These are phyloP conservation scores for Myriosclerotinia scirpicola DNA, from an alignment of 2,329 filamentous ascomycete species.

Conservation along the genomic window DNA sequence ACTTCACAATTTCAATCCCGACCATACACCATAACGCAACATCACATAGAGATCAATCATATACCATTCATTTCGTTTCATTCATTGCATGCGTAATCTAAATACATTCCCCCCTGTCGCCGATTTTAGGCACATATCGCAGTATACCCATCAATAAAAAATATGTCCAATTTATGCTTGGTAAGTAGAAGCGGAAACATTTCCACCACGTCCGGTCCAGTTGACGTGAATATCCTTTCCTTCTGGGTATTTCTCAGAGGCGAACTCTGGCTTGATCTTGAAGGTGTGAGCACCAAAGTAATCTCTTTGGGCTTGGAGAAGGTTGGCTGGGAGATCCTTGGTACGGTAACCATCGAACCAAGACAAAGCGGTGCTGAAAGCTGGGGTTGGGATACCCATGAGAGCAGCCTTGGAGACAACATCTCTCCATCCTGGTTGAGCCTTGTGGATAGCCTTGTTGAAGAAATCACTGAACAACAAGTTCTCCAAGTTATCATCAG, in stretches of 20 bases:
- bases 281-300: conserved; percentile 98
- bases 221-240: conserved; percentile 96
- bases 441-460: conserved; percentile 98
- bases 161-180: conserved; percentile 65
- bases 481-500: conserved; percentile 93
- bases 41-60: neutral
- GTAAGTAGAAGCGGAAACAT: conserved; percentile 97
- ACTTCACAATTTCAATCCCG: neutral
- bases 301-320: conserved; percentile 97
- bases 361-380: conserved; percentile 93
- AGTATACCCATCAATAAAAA: conserved; percentile 7
- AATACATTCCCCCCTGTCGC: conserved; percentile 20
- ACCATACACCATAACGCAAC: neutral
- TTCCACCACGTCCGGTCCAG: conserved; percentile 98
- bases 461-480: conserved; percentile 99
- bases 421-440: conserved; percentile 89
- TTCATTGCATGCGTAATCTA: conserved; percentile 20
- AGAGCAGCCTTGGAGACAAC: conserved; percentile 88
- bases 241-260: conserved; percentile 75
- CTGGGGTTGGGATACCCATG: conserved; percentile 92
- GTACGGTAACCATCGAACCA: conserved; percentile 99
- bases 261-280: conserved; percentile 78
- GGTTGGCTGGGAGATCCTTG: conserved; percentile 94
- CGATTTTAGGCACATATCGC: conserved; percentile 9
- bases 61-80: conserved; percentile 14